A percentile compares a stretch with the other conserved stretches of the same genome.
Evolutionary conservation across 2,329 filamentous ascomycete genomes (phyloP).

Genomic region (Phaeosphaeriaceae sp.): DNA sequence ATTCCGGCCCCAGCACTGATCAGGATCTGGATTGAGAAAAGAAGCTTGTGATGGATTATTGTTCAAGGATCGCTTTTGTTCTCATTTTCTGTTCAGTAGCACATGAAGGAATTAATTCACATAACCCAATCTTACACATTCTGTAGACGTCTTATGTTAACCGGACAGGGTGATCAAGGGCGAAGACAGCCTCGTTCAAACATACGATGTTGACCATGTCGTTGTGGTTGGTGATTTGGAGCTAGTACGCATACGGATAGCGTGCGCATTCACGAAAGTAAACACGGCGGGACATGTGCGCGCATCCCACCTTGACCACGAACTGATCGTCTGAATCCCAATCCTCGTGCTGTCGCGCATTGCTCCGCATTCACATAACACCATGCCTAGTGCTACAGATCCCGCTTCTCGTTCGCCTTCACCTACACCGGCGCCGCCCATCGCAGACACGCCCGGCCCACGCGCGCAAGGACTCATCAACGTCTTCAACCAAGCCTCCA

Average conservation of each 20-base stretch:
- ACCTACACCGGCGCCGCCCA: constrained; percentile 61
- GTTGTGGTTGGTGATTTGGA: constrained; percentile 1
- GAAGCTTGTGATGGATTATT: not conserved
- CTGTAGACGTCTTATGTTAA: no score
- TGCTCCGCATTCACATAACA: constrained; percentile 14
- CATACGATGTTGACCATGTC: no score
- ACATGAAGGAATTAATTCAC: not conserved
- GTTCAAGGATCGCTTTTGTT: not conserved
- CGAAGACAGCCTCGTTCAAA: no score
- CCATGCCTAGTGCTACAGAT: constrained; percentile 41
- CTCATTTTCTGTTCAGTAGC: not conserved
- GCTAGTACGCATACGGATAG: constrained; percentile 23
- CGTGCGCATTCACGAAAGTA: constrained; percentile 20
- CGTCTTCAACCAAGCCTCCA: constrained; percentile 66
- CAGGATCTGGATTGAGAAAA: not conserved
- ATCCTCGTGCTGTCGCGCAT: not conserved
- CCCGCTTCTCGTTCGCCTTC: constrained; percentile 55
- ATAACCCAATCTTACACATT: no score
- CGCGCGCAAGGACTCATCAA: constrained; percentile 68
- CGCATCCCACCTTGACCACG: not conserved
- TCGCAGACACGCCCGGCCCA: constrained; percentile 63
- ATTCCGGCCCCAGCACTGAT: constrained; percentile 14
- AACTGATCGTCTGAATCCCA: not conserved
- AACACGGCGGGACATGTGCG: constrained; percentile 14
- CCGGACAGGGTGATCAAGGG: no score